These are phyloP conservation scores for Buxus sempervirens DNA, from an alignment of 164 flowering plant species.

Conservation along the genomic window DNA sequence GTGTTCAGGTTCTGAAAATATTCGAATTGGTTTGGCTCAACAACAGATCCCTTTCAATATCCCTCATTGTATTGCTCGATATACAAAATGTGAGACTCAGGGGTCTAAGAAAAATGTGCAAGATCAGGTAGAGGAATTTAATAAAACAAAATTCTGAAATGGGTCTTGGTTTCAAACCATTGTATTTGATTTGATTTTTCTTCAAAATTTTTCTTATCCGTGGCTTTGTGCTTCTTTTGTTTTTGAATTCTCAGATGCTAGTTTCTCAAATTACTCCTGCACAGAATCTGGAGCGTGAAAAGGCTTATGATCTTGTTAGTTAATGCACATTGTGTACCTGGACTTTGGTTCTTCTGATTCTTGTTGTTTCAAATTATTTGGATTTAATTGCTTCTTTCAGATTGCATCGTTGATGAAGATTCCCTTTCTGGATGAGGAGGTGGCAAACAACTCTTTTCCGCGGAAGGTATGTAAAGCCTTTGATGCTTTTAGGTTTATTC, in stretches of 20 bases:
- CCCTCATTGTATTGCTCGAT: constrained; percentile 91
- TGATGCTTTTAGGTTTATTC: background rate
- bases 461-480: constrained; percentile 54
- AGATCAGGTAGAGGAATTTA: constrained; percentile 64
- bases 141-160: background rate
- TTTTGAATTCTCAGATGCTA: constrained; percentile 49
- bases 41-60: constrained; percentile 70
- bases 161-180: background rate
- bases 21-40: constrained; percentile 81
- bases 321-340: constrained; percentile 2
- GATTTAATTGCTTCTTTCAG: constrained; percentile 33
- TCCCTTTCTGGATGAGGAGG: constrained; percentile 84
- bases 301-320: constrained; percentile 82
- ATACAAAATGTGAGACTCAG: constrained; percentile 32
- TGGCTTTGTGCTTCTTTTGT: constrained; percentile 7
- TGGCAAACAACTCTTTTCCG: constrained; percentile 52
- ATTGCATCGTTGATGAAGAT: constrained; percentile 88
- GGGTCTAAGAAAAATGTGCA: constrained; percentile 43
- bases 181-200: background rate
- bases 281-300: constrained; percentile 86
- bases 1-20: constrained; percentile 70
- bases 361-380: background rate
- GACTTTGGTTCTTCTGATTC: background rate
- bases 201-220: background rate
- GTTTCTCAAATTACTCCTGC: constrained; percentile 76